These are phyloP conservation scores for Rhizophagus prolifer DNA, from an alignment of 192 early-diverging fungal genomes.

Conservation along the genomic window DNA sequence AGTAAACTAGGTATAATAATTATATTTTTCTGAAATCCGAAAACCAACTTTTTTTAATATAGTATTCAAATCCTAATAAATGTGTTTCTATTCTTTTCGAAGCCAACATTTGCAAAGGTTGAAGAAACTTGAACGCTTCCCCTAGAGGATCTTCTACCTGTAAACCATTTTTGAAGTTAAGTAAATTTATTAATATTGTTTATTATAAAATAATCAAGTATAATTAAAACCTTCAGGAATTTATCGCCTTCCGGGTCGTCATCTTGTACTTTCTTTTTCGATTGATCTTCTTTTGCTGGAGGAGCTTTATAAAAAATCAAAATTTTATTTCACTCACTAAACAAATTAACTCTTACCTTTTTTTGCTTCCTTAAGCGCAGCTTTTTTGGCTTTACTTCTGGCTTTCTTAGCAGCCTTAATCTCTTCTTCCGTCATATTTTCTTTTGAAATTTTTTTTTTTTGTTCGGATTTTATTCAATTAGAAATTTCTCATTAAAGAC, in stretches of 20 bases:
- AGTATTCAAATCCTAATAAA: slow-evolving; percentile 64
- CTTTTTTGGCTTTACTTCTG: slow-evolving; percentile 73
- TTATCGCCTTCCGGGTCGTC: slow-evolving; percentile 74
- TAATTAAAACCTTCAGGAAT: slow-evolving; percentile 35
- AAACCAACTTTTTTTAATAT: slow-evolving; percentile 60
- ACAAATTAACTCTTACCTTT: slow-evolving; percentile 36
- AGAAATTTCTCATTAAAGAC: neutral
- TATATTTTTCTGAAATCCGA: neutral
- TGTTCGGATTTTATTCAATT: neutral
- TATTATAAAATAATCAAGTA: neutral
- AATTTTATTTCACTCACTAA: neutral
- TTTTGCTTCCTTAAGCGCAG: slow-evolving; percentile 63
- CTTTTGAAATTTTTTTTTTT: slow-evolving; percentile 30
- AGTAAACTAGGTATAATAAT: neutral
- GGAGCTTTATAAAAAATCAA: slow-evolving; percentile 8
- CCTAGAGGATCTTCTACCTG: slow-evolving; percentile 67
- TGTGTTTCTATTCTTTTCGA: slow-evolving; percentile 59
- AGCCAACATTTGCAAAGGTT: slow-evolving; percentile 62
- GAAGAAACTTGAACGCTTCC: slow-evolving; percentile 76
- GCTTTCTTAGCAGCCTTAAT: slow-evolving; percentile 83
- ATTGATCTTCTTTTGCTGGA: slow-evolving; percentile 42
- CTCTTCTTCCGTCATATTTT: slow-evolving; percentile 68
- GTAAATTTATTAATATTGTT: neutral
- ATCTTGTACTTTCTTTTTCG: slow-evolving; percentile 54
- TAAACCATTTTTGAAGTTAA: slow-evolving; percentile 20